phyloP scores from a whole-genome alignment of 306 rosid genomes.

The Coriaria nepalensis region DNA sequence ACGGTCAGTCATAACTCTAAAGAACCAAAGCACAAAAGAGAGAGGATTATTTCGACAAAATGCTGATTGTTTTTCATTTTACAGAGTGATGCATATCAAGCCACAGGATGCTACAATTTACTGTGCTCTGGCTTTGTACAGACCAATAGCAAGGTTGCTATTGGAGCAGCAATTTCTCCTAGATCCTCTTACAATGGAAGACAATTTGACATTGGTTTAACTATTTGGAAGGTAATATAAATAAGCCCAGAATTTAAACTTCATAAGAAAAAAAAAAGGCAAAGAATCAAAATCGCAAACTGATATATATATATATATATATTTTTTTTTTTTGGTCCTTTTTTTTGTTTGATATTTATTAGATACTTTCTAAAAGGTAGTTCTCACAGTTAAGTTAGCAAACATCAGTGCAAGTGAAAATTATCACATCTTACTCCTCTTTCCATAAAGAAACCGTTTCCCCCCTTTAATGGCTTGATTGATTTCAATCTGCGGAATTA shows the following conservation, averaged over 20 bases:
- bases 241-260: neutral
- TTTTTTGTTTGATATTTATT: too few relatives aligned
- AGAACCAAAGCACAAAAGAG: neutral
- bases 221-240: constrained; percentile 87
- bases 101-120: constrained; percentile 96
- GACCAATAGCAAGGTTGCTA: constrained; percentile 85
- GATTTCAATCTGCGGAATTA: too few relatives aligned
- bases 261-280: neutral
- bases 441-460: too few relatives aligned
- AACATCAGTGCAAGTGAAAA: neutral
- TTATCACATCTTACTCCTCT: too few relatives aligned
- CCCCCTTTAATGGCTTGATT: too few relatives aligned
- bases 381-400: neutral
- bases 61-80: constrained; percentile 5
- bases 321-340: too few relatives aligned
- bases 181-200: constrained; percentile 63
- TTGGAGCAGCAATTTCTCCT: constrained; percentile 96
- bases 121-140: constrained; percentile 95
- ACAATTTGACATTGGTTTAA: constrained; percentile 91
- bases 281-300: neutral
- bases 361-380: neutral
- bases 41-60: neutral
- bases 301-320: neutral
- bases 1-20: constrained; percentile 45
- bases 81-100: constrained; percentile 94